Base-by-base conservation (phyloP, 768 basidiomycete genomes). In the Mycena sanguinolenta region DNA sequence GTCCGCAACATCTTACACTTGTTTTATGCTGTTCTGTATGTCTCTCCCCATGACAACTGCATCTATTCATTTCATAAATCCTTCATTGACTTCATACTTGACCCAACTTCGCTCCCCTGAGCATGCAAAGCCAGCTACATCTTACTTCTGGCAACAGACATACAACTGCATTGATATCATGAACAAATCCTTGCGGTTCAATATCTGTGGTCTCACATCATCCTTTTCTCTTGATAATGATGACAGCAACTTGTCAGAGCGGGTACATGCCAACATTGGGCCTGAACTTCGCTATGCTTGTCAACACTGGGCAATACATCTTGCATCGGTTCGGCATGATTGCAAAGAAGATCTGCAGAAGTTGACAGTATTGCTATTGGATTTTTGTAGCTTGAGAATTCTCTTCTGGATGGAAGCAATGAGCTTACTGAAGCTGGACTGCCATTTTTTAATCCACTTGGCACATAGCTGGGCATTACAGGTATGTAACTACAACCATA, bases 351-450 rank as follows among this genome's bases (percentile, higher is more conserved):
- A 16, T 21, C 21, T 46, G 21, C 21, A n/a, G 44, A 3, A 46
- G 2, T n/a, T 46, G 19, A 8, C 44, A 46, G 4, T 1, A 46
- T 3, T 16, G 16, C 21, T 46, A 46, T 12, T 46, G 4, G 44
- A 46, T 6, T 46, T 46, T 46, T 19, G 44, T n/a, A 46, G 3
- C 44, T 46, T 46, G n/a, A 46, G n/a, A 46, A n/a, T 46, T 8
- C 44, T 46, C 44, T 46, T 46, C n/a, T 46, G 44, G 44, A 46
- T 46, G 44, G 44, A 46, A 46, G 44, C 44, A n/a, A 46, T 46
- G 44, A 46, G n/a, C 44, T 46, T 46, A 7, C 44, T 46, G 19
- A 46, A n/a, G 44, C 12, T n/a, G 44, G 44, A 46, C 44, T 46
- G 44, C 44, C 44, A n/a, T n/a, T n/a, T 17, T 46, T 19, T n/a